Percentiles rank a stretch among this genome's conserved stretches.
Conservation (phyloP, 2,329 filamentous ascomycete genomes). For the Endothia cerciana region DNA sequence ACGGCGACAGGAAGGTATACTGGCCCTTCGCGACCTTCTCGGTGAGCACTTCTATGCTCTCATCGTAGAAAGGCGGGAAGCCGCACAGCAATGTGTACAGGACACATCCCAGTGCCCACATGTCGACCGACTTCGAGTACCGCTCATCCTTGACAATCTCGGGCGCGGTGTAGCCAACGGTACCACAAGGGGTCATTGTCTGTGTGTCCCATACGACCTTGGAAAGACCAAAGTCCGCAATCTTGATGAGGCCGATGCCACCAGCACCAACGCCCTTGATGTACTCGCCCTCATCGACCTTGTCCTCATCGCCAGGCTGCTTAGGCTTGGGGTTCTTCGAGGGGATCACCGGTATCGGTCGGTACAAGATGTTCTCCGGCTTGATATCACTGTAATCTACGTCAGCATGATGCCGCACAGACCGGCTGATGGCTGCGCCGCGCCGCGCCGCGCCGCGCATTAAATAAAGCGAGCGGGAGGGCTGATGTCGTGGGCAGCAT, state of each 20-base stretch:
- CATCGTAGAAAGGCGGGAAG: slow-evolving; percentile 98
- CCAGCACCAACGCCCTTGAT: slow-evolving; percentile 79
- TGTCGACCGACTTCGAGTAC: slow-evolving; percentile 98
- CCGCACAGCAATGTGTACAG: slow-evolving; percentile 96
- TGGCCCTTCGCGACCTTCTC: slow-evolving; percentile 97
- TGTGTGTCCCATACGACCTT: slow-evolving; percentile 98
- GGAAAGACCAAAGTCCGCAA: slow-evolving; percentile 95
- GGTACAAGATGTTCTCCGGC: slow-evolving; percentile 94
- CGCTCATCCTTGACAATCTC: slow-evolving; percentile 99
- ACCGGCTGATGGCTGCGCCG: background rate
- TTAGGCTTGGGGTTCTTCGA: slow-evolving; percentile 79
- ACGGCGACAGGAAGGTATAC: slow-evolving; percentile 96
- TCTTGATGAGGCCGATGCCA: slow-evolving; percentile 93
- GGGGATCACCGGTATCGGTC: slow-evolving; percentile 80
- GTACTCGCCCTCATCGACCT: slow-evolving; percentile 95
- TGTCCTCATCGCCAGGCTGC: slow-evolving; percentile 91
- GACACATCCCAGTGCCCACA: slow-evolving; percentile 98
- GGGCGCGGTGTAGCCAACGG: slow-evolving; percentile 95
- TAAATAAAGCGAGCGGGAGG: slow-evolving; percentile 6
- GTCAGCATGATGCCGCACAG: slow-evolving; percentile 28
- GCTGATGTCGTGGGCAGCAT: too few relatives aligned
- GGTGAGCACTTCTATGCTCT: slow-evolving; percentile 94
- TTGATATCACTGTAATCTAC: slow-evolving; percentile 79
- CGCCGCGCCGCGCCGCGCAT: background rate
- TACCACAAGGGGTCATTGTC: slow-evolving; percentile 99